A percentile compares a stretch with the other conserved stretches of the same genome.
phyloP scores from a whole-genome alignment of 1,284 basidiomycete species.

The Cryptococcus sp. region DNA sequence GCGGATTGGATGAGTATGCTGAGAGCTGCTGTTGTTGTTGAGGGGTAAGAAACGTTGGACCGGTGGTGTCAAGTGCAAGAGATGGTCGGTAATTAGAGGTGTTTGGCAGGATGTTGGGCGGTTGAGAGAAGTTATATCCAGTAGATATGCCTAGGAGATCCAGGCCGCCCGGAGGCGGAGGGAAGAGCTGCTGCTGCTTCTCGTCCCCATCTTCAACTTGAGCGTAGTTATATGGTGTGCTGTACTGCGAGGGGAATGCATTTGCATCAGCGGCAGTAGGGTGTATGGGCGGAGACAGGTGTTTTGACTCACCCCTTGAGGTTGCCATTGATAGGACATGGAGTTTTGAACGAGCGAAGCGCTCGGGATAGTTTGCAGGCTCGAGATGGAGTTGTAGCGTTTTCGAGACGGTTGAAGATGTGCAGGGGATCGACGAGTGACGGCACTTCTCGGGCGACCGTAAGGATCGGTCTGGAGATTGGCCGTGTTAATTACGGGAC shows the following conservation, averaged over 20 bases:
- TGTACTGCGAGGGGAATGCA: conserved; percentile 6
- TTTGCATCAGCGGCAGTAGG: background rate
- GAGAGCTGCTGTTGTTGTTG: conserved; percentile 22
- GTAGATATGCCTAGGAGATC: background rate
- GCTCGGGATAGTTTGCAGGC: conserved; percentile 24
- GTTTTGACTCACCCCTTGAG: conserved; percentile 14
- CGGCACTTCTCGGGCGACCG: too few species aligned
- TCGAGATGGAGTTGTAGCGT: conserved; percentile 12
- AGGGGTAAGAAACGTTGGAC: conserved; percentile 13
- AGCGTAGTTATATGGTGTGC: conserved; percentile 4
- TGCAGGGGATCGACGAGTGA: background rate
- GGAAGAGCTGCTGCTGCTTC: conserved; percentile 1
- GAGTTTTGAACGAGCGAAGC: conserved; percentile 13
- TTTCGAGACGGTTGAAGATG: conserved; percentile 3
- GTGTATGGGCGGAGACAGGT: background rate
- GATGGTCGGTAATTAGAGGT: conserved; percentile 19
- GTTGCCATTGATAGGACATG: conserved; percentile 24
- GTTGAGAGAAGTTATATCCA: background rate
- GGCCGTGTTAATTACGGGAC: too few species aligned
- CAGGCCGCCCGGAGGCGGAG: conserved; percentile 3
- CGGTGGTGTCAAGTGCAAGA: conserved; percentile 28
- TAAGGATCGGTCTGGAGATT: too few species aligned
- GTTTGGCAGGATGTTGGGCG: background rate
- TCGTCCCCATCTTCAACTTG: conserved; percentile 5
- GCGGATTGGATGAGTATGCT: conserved; percentile 20